Conservation (phyloP, 345 rosid genomes). For the Rhizophora apiculata region DNA sequence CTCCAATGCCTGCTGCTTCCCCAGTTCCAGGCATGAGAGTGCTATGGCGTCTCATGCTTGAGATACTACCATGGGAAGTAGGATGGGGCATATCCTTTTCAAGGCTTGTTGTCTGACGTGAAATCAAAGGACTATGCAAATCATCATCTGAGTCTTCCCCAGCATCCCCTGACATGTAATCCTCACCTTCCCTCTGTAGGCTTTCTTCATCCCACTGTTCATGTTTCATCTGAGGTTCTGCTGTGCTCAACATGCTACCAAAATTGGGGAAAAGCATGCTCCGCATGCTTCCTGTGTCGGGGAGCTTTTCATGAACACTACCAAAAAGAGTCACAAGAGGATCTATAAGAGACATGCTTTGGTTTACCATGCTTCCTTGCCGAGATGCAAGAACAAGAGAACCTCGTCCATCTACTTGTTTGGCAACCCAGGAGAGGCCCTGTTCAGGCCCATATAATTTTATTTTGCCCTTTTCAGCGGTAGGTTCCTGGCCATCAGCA, state of each 20-base stretch:
- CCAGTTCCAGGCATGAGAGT: slow-evolving; percentile 63
- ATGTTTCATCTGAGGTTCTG: slow-evolving; percentile 49
- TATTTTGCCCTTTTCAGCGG: slow-evolving; percentile 64
- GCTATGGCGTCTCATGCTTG: slow-evolving; percentile 65
- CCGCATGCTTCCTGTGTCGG: slow-evolving; percentile 68
- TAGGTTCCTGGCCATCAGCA: slow-evolving; percentile 46
- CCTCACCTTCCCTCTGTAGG: slow-evolving; percentile 61
- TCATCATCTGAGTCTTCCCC: slow-evolving; percentile 79
- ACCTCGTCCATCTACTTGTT: slow-evolving; percentile 80
- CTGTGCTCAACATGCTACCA: slow-evolving; percentile 90
- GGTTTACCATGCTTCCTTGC: slow-evolving; percentile 76
- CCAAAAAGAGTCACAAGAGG: slow-evolving; percentile 88
- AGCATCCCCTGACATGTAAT: slow-evolving; percentile 48
- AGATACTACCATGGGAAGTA: slow-evolving; percentile 53
- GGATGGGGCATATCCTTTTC: slow-evolving; percentile 72
- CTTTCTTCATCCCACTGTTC: slow-evolving; percentile 95
- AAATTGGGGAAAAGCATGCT: slow-evolving; percentile 77
- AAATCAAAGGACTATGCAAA: slow-evolving; percentile 79
- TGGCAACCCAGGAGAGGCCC: slow-evolving; percentile 85
- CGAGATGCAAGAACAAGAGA: slow-evolving; percentile 64
- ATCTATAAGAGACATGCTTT: slow-evolving; percentile 70
- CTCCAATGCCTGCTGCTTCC: slow-evolving; percentile 85
- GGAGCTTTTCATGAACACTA: slow-evolving; percentile 85
- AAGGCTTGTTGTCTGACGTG: slow-evolving; percentile 79
- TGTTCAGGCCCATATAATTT: slow-evolving; percentile 69